Conservation (phyloP, 192 early-diverging fungal genomes). For the Phlyctochytrium arcticum region DNA sequence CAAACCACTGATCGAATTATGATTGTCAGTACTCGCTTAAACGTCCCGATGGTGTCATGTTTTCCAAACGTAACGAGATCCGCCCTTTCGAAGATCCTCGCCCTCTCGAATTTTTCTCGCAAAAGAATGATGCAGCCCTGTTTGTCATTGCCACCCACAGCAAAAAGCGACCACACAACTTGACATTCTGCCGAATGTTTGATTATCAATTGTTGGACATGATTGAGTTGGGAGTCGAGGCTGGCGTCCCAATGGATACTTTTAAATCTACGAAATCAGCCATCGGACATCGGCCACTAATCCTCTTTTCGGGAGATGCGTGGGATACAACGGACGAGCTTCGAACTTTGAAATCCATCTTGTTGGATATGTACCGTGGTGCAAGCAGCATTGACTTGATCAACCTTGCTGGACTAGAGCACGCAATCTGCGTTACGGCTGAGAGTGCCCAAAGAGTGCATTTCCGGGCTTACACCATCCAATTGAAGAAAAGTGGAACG, state of each 20-base stretch:
- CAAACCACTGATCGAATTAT: not conserved
- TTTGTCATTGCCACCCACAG: slow-evolving; percentile 87
- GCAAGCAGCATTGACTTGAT: slow-evolving; percentile 65
- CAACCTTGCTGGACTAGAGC: slow-evolving; percentile 82
- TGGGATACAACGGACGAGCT: slow-evolving; percentile 71
- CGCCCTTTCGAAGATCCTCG: slow-evolving; percentile 95
- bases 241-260: slow-evolving; percentile 62
- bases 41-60: slow-evolving; percentile 82
- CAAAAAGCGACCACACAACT: slow-evolving; percentile 95
- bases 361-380: slow-evolving; percentile 89
- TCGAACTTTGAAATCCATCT: slow-evolving; percentile 73
- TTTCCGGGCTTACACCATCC: slow-evolving; percentile 76
- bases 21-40: slow-evolving; percentile 71
- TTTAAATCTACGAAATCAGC: slow-evolving; percentile 62
- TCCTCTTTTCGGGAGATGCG: slow-evolving; percentile 87
- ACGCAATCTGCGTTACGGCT: slow-evolving; percentile 78
- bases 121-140: slow-evolving; percentile 92
- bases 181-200: slow-evolving; percentile 88
- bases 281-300: slow-evolving; percentile 81
- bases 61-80: slow-evolving; percentile 92
- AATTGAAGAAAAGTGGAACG: slow-evolving; percentile 79
- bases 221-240: slow-evolving; percentile 86
- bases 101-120: slow-evolving; percentile 87
- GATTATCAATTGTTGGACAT: slow-evolving; percentile 93
- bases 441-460: slow-evolving; percentile 65